Conservation (phyloP, 1,284 basidiomycete species). For the Chalciporus sp. region DNA sequence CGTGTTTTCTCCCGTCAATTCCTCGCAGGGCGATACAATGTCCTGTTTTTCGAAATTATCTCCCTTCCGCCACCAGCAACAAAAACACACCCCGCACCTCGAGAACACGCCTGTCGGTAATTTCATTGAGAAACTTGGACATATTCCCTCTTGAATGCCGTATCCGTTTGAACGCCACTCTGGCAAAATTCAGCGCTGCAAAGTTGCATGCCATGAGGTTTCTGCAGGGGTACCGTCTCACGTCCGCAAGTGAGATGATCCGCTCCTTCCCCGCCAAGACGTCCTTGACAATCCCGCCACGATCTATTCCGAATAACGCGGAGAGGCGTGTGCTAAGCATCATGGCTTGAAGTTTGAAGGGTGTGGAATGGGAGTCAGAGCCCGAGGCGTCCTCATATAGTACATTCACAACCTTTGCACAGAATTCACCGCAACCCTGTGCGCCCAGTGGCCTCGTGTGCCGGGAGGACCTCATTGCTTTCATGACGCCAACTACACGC, state of each 20-base stretch:
- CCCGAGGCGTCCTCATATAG: conserved; percentile 19
- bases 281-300: conserved; percentile 15
- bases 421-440: neutral
- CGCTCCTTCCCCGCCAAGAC: conserved; percentile 30
- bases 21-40: conserved; percentile 18
- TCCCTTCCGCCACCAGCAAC: neutral
- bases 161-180: conserved; percentile 40
- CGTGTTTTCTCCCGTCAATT: conserved; percentile 5
- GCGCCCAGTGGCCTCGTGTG: neutral
- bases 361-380: neutral
- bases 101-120: conserved; percentile 15
- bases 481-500: conserved; percentile 13
- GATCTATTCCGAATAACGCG: conserved; percentile 13
- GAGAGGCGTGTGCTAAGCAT: conserved; percentile 19
- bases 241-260: conserved; percentile 19
- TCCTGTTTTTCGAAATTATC: conserved; percentile 10
- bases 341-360: neutral
- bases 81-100: conserved; percentile 20
- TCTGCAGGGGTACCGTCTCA: conserved; percentile 7
- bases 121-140: conserved; percentile 11
- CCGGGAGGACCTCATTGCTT: conserved; percentile 15
- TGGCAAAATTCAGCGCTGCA: conserved; percentile 29
- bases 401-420: conserved; percentile 1
- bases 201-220: conserved; percentile 22
- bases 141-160: conserved; percentile 31